Evolutionary conservation across 345 rosid species (phyloP), one percentile per base, ranked within the genome.

Genomic region (Eucalyptus guilfoylei): DNA sequence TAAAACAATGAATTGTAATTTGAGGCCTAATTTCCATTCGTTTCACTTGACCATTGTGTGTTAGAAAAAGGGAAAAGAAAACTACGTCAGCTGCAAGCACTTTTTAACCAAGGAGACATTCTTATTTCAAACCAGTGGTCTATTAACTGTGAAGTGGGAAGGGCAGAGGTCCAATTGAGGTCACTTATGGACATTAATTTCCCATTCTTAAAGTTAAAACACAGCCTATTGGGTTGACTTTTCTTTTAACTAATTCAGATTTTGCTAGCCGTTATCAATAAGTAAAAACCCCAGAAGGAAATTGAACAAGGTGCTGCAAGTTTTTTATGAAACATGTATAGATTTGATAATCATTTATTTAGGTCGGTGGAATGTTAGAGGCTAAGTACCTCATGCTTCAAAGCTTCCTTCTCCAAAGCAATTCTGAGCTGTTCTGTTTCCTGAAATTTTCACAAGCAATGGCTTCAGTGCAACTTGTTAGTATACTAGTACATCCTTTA

Each of bases 371-470:
- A 40, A 54, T 86, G 87, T 49, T 45, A 90, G 24, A 48, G 45
- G 58, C 28, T 58, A 52, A 76, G 87, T 92, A 95, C 97, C 96
- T 94, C 93, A 60, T 90, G 86, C 90, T 93, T 92, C 88, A 92
- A 88, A 52, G 93, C 92, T 92, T 95, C 93, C 92, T 92, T 92
- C 87, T 91, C 86, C 92, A 95, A 69, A 88, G 90, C 90, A 88
- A 89, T 89, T 90, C 89, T 92, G 40, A 95, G 93, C 88, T 85
- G 90, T 90, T 95, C 93, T n/a, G 95, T 92, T 88, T 94, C 96
- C 97, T 95, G 92, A 49, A 91, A 90, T 88, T 88, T 87, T 90
- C 47, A 5, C 9, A 49, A 44, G 6, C 69, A 62, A 58, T 42
- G 62, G 72, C 50, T 81, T 76, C 47, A 76, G 85, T 34, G 44